Evolutionary conservation across 106 monocot species (phyloP), one percentile per base, ranked within the genome.

Genomic region (Dendrobium catenatum): DNA sequence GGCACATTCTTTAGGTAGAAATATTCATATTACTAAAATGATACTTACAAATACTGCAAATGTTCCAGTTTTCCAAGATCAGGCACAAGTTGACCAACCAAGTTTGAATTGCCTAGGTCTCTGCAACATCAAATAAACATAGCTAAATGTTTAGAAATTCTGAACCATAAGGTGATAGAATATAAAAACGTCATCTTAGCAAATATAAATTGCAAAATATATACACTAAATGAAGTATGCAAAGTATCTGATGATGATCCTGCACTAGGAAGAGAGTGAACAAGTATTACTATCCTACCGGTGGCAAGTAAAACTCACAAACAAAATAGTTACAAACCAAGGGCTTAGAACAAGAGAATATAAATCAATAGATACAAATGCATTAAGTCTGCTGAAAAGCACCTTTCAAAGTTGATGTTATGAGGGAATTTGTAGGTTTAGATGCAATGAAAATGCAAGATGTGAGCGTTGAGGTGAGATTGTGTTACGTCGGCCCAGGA

Each of bases 51-150:
- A 84, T 95, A 95, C 55, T 92, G 92, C 74, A 92, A 83, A 84
- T 95, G 89, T 79, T 92, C 92, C 78, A 95, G 90, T 70, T 84
- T 89, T 54, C 90, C 93, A 86, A 95, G 89, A 77, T 89, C 95
- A 76, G 92, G 89, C 33, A 89, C 91, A 79, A 95, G 85, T 72
- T 89, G 86, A 13, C 95, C 95, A 43, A 90, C 87, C 64, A 95
- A 83, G 78, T 95, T 91, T 80, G 93, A 89, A 88, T 89, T 93
- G 10, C 95, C 95, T 11, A 95, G 79, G 77, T 95, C 95, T 77
- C 95, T 95, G 84, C 46, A 87, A 37, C 70, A 82, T 43, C 64
- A 64, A 19, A 75, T 40, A 54, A 75, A 41, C 73, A 72, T 10
- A 72, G 17, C 15, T 9, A 29, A 72, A 64, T 64, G 68, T 68